Percentiles rank a stretch among this genome's conserved stretches.
Conservation (phyloP, 2,329 filamentous ascomycete genomes). For the Lomentospora prolificans region DNA sequence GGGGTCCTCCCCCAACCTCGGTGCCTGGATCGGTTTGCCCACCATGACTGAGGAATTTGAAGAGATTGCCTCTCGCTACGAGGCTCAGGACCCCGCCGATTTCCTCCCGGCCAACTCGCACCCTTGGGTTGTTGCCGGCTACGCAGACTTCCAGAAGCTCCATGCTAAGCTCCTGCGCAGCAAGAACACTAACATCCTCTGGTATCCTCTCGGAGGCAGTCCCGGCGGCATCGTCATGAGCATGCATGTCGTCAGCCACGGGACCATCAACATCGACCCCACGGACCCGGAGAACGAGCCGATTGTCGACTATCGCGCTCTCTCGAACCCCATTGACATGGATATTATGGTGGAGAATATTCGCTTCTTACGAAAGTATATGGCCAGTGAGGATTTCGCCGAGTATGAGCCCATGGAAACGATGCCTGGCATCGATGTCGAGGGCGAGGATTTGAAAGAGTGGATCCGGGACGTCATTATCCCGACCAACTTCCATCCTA, state of each 20-base stretch:
- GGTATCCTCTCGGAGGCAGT: conserved; percentile 5
- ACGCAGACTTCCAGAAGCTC: conserved; percentile 15
- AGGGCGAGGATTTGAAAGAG: conserved; percentile 10
- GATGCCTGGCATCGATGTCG: conserved; percentile 11
- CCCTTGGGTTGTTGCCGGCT: conserved; percentile 14
- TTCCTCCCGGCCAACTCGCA: conserved; percentile 13
- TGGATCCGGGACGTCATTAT: conserved; percentile 11
- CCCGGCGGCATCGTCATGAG: conserved; percentile 10
- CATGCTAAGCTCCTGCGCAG: conserved; percentile 13
- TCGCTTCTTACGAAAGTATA: conserved; percentile 15
- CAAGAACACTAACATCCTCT: conserved; percentile 14
- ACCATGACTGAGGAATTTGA: conserved; percentile 14
- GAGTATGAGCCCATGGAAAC: conserved; percentile 6
- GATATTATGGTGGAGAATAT: conserved; percentile 17
- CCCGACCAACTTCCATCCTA: conserved; percentile 12
- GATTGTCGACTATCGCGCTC: conserved; percentile 17
- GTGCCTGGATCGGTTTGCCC: conserved; percentile 16
- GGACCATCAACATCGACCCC: conserved; percentile 23
- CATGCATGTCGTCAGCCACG: conserved; percentile 16
- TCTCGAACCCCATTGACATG: conserved; percentile 19
- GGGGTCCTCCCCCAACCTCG: conserved; percentile 13
- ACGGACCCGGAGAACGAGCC: conserved; percentile 20
- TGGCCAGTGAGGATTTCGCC: conserved; percentile 5
- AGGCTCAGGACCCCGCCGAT: conserved; percentile 16
- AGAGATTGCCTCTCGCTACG: conserved; percentile 13